Conservation (phyloP, 139 green algal species). For the Coelastrella sp. region DNA sequence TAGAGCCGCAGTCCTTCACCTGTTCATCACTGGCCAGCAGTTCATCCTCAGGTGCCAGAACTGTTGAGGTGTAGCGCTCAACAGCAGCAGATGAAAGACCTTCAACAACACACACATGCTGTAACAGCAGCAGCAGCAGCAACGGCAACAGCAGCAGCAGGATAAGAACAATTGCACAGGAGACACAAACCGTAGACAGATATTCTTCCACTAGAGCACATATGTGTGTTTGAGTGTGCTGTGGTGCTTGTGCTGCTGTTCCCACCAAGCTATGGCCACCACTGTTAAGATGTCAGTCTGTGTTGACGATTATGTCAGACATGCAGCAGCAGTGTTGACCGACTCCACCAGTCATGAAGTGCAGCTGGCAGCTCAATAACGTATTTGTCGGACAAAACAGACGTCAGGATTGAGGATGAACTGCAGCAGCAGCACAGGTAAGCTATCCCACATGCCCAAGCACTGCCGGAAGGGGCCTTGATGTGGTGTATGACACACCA, state of each 20-base stretch:
- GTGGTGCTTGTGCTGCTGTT: no score
- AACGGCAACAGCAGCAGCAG: constrained; percentile 4
- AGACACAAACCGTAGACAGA: not conserved
- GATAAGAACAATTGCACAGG: not conserved
- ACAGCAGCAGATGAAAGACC: not conserved
- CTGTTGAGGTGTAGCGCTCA: constrained; percentile 30
- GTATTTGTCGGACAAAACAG: no score
- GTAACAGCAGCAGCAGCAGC: constrained; percentile 12
- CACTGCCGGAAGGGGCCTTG: not conserved
- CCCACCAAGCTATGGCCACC: no score
- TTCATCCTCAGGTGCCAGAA: constrained; percentile 43
- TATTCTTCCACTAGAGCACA: no score
- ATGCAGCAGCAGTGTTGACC: not conserved
- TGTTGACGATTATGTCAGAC: no score
- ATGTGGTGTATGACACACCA: no score
- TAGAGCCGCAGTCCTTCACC: not conserved
- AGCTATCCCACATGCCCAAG: not conserved
- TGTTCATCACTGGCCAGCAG: constrained; percentile 39
- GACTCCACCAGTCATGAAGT: not conserved
- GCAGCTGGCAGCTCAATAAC: no score
- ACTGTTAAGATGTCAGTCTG: no score
- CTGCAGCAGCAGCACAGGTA: not conserved
- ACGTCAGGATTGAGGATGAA: no score
- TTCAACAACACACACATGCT: not conserved
- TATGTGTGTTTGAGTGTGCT: no score